Evolutionary conservation across 352 stramenopile genomes (phyloP).

Genomic region (Phytophthora boehmeriae): DNA sequence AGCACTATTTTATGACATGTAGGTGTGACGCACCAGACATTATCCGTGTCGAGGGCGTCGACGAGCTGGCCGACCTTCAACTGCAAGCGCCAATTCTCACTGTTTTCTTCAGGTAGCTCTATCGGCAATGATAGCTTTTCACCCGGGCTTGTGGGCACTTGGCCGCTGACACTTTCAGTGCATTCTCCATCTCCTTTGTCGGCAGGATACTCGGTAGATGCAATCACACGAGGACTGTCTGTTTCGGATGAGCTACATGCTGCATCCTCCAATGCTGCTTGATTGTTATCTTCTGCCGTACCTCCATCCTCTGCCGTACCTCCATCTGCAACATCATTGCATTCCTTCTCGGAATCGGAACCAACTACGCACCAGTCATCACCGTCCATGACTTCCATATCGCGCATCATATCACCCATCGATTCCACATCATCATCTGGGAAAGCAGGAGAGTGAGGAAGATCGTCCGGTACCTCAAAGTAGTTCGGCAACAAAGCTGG

Average conservation of each 20-base stretch:
- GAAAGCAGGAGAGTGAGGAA: background rate
- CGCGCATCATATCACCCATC: slow-evolving; percentile 3
- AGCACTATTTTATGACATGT: slow-evolving; percentile 1
- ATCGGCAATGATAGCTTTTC: slow-evolving; percentile 11
- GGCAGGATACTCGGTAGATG: background rate
- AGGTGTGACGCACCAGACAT: slow-evolving; percentile 51
- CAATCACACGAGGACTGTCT: background rate
- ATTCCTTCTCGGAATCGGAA: slow-evolving; percentile 1
- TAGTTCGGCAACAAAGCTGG: slow-evolving; percentile 21
- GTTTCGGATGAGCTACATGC: background rate
- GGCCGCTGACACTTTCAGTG: background rate
- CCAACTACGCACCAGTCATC: slow-evolving; percentile 37
- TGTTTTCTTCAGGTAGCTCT: slow-evolving; percentile 10
- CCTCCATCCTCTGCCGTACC: background rate
- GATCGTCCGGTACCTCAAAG: slow-evolving; percentile 20
- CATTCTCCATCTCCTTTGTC: background rate
- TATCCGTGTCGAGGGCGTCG: slow-evolving; percentile 70
- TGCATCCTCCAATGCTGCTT: background rate
- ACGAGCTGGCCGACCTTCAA: slow-evolving; percentile 62
- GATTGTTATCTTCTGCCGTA: background rate
- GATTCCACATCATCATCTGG: slow-evolving; percentile 15
- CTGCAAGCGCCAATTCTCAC: slow-evolving; percentile 61
- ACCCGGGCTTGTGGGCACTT: background rate
- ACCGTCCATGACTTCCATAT: slow-evolving; percentile 24
- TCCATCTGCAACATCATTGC: background rate